These are phyloP conservation scores for Moesziomyces globuligerus DNA, from an alignment of 1,284 basidiomycete genomes.

Conservation along the genomic window DNA sequence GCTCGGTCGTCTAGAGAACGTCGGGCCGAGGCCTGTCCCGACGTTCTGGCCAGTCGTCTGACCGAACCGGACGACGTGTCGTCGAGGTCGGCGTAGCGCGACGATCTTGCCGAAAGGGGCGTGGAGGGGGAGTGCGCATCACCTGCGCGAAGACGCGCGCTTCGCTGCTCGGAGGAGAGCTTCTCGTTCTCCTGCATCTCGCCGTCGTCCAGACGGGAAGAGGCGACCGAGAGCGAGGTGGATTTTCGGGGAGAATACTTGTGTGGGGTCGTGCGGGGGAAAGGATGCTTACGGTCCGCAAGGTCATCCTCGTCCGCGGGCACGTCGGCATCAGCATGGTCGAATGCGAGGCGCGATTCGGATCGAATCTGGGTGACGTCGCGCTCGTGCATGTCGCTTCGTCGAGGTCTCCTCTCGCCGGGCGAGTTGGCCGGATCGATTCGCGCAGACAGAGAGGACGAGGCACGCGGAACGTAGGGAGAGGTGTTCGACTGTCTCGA, in stretches of 20 bases:
- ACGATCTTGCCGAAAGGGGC: conserved; percentile 8
- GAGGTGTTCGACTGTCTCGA: conserved; percentile 2
- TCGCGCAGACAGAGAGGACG: conserved; percentile 16
- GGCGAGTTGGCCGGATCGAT: conserved; percentile 8
- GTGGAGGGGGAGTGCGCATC: conserved; percentile 7
- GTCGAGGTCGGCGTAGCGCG: conserved; percentile 13
- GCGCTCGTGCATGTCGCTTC: conserved; percentile 50
- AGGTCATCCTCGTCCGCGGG: neutral
- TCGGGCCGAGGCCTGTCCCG: conserved; percentile 23
- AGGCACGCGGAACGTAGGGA: conserved; percentile 15
- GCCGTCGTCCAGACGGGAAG: conserved; percentile 16
- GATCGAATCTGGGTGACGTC: conserved; percentile 53
- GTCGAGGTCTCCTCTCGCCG: conserved; percentile 16
- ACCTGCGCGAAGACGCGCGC: neutral
- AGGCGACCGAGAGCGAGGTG: conserved; percentile 19
- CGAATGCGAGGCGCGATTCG: conserved; percentile 42
- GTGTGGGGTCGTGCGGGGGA: conserved; percentile 23
- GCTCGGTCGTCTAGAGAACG: conserved; percentile 21
- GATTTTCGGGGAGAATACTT: conserved; percentile 49
- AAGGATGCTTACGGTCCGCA: conserved; percentile 8
- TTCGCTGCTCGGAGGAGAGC: neutral
- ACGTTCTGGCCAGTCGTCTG: conserved; percentile 16
- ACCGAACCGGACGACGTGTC: conserved; percentile 24
- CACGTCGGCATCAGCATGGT: conserved; percentile 19
- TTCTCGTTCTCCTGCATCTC: neutral